A percentile compares a stretch with the other conserved stretches of the same genome.
Conservation (phyloP, 345 rosid genomes). For the Geranium rotundifolium region DNA sequence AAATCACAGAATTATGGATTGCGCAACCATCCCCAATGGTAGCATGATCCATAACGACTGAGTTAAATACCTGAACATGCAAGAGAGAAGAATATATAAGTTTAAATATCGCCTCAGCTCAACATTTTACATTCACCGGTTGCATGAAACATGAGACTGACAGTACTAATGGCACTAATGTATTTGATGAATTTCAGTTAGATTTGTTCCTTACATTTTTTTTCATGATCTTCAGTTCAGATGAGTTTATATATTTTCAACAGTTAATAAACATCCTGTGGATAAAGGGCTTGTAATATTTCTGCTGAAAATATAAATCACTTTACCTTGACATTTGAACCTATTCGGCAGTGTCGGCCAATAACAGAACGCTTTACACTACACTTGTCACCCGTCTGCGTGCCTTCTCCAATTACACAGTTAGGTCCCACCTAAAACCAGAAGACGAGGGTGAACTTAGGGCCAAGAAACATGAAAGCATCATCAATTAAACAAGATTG, state of each 20-base stretch:
- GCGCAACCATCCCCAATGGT: slow-evolving; percentile 89
- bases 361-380: slow-evolving; percentile 91
- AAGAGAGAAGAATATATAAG: not conserved
- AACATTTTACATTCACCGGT: not conserved
- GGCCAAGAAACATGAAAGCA: not conserved
- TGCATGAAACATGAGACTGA: not conserved
- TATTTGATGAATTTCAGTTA: too few relatives aligned
- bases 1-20: slow-evolving; percentile 81
- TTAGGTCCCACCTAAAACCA: slow-evolving; percentile 76
- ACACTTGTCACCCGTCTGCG: slow-evolving; percentile 92
- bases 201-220: too few relatives aligned
- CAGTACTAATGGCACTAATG: too few relatives aligned
- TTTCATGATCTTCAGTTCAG: too few relatives aligned
- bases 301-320: slow-evolving; percentile 3
- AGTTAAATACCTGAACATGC: slow-evolving; percentile 65
- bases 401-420: slow-evolving; percentile 89
- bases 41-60: slow-evolving; percentile 80
- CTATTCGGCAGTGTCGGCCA: slow-evolving; percentile 94
- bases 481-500: not conserved
- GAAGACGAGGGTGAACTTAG: not conserved
- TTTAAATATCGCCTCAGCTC: too few relatives aligned
- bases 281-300: not conserved
- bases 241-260: too few relatives aligned
- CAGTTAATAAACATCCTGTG: not conserved
- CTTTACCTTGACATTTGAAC: slow-evolving; percentile 89